These are phyloP conservation scores for Cercospora zeae-maydis DNA, from an alignment of 2,329 filamentous ascomycete species.

Conservation along the genomic window DNA sequence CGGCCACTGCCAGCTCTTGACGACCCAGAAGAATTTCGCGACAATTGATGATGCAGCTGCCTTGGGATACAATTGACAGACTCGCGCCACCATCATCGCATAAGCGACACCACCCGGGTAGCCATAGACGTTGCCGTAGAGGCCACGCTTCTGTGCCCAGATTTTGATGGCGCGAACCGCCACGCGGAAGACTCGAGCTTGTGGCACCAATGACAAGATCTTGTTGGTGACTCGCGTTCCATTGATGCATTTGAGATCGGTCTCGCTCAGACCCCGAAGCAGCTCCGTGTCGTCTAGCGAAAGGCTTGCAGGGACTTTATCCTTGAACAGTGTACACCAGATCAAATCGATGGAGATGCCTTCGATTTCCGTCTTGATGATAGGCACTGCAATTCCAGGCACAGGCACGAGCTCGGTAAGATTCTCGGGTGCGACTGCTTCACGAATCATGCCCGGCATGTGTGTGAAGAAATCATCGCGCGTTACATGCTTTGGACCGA, in stretches of 20 bases:
- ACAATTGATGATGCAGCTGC: slow-evolving; percentile 86
- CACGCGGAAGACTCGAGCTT: slow-evolving; percentile 82
- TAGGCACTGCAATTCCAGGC: slow-evolving; percentile 86
- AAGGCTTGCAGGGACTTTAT: slow-evolving; percentile 54
- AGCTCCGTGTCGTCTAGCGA: slow-evolving; percentile 79
- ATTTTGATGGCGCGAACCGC: slow-evolving; percentile 91
- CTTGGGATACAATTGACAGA: slow-evolving; percentile 93
- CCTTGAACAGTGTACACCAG: slow-evolving; percentile 45
- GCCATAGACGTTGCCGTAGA: slow-evolving; percentile 94
- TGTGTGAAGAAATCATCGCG: slow-evolving; percentile 88
- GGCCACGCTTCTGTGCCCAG: slow-evolving; percentile 87
- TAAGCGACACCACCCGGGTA: slow-evolving; percentile 96
- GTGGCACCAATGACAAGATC: slow-evolving; percentile 82
- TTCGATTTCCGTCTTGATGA: slow-evolving; percentile 92
- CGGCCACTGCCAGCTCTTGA: slow-evolving; percentile 90
- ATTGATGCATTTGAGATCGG: slow-evolving; percentile 83
- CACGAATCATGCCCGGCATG: slow-evolving; percentile 75
- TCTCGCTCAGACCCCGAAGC: slow-evolving; percentile 79
- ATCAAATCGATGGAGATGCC: slow-evolving; percentile 95
- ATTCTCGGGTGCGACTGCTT: slow-evolving; percentile 71
- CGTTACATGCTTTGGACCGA: slow-evolving; percentile 83
- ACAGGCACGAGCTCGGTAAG: slow-evolving; percentile 84
- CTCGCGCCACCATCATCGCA: slow-evolving; percentile 94
- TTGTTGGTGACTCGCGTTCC: slow-evolving; percentile 93
- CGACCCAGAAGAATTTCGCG: slow-evolving; percentile 89